Conservation (phyloP, 1,139 yeast species). For the Pichia sp. region DNA sequence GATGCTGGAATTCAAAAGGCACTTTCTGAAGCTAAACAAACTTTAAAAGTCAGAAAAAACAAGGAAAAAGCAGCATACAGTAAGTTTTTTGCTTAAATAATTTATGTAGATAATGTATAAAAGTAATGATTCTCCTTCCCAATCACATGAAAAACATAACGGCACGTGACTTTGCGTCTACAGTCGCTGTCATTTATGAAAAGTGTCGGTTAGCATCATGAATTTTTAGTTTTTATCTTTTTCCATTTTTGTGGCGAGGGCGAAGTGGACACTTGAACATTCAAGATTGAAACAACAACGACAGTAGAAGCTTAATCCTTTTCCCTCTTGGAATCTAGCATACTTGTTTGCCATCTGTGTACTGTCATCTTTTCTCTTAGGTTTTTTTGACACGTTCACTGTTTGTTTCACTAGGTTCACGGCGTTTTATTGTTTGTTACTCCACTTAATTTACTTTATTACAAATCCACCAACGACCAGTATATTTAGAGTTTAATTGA, state of each 20-base stretch:
- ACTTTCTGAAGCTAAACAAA: constrained; percentile 51
- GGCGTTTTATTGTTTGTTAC: neutral
- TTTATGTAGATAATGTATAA: neutral
- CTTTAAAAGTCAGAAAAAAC: constrained; percentile 48
- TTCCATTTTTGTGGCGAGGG: constrained; percentile 2
- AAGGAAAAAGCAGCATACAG: constrained; percentile 81
- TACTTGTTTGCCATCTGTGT: constrained; percentile 12
- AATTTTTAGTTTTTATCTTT: neutral
- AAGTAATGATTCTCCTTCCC: too few relatives aligned
- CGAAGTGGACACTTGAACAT: constrained; percentile 3
- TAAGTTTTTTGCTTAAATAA: constrained; percentile 52
- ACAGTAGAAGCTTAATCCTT: neutral
- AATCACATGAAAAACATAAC: too few relatives aligned
- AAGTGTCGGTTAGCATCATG: constrained; percentile 8
- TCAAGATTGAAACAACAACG: constrained; percentile 1
- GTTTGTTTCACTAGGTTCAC: constrained; percentile 3
- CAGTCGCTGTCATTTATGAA: neutral
- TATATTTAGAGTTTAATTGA: neutral
- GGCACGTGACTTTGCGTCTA: neutral
- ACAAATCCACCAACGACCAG: neutral
- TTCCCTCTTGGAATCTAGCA: constrained; percentile 8
- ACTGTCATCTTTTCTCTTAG: constrained; percentile 6
- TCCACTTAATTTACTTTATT: neutral
- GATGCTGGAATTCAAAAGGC: constrained; percentile 74
- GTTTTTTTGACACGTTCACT: constrained; percentile 7